Base-by-base conservation (phyloP, 2,329 filamentous ascomycete species). In the Elsinoe necatrix region DNA sequence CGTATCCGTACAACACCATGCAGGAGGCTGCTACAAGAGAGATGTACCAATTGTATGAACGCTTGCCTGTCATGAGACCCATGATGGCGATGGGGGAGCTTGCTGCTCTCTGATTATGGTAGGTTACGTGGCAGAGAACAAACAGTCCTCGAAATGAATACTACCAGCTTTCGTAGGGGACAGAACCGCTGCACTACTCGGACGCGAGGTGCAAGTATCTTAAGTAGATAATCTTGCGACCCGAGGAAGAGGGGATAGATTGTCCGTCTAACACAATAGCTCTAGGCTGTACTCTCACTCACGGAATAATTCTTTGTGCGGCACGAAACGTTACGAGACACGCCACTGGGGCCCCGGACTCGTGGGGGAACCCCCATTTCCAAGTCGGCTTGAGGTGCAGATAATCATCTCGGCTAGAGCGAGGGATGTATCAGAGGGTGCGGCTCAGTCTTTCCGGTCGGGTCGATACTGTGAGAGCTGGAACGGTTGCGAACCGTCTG, bases 1-100 rank as follows among this genome's bases (percentile, higher is more conserved):
- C 85, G 67, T 87, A 87, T 57, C 85, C 85, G 67, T 87, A 87
- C 43, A 88, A 75, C 20, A 87, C 83, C 85, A 87, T 87, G 68
- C 83, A 87, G 68, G 83, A 82, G 64, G 85, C 84, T 57, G 84
- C 84, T 61, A 87, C 81, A 52, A 86, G 74, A 59, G 82, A 84
- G 62, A 85, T 81, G 72, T 84, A 86, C 74, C 74, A 76, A 65
- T 78, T 78, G 67, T 77, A 78, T 51, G 70, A 65, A 61, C 69
- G 68, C 60, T 68, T 73, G 11, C 61, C 56, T 59, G 66, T 61
- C 55, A 69, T 66, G 34, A 21, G 14, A 18, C 41, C 45, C 23
- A 50, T 54, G 41, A 54, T 54, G 35, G 54, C 48, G 18, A 27
- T 56, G 20, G 25, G 34, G 25, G 48, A 27, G 43, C 43, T 25